These are phyloP conservation scores for Arthrinium phaeospermum DNA, from an alignment of 2,329 filamentous ascomycete genomes.

Conservation along the genomic window DNA sequence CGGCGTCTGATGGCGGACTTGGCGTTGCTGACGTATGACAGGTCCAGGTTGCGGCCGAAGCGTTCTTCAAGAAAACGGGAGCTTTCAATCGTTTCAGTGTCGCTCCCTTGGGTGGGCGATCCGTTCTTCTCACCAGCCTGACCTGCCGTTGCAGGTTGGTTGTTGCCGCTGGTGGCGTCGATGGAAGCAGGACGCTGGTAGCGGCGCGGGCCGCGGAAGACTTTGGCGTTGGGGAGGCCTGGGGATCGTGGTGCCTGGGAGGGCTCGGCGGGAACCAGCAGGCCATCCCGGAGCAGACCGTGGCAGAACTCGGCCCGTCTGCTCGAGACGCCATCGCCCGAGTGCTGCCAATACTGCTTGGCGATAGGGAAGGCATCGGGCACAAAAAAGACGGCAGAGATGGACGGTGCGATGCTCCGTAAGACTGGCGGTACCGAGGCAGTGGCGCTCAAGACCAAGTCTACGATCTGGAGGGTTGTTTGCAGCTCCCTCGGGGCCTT, in stretches of 20 bases:
- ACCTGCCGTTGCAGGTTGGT: conserved; percentile 29
- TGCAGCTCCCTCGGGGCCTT: conserved; percentile 59
- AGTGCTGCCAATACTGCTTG: conserved; percentile 98
- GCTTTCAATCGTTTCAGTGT: conserved; percentile 66
- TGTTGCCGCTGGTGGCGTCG: conserved; percentile 37
- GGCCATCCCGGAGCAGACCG: conserved; percentile 71
- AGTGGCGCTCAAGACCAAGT: conserved; percentile 66
- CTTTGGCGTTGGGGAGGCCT: conserved; percentile 36
- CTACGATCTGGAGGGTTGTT: conserved; percentile 59
- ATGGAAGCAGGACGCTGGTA: conserved; percentile 69
- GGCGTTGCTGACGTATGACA: conserved; percentile 79
- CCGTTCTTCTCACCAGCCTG: conserved; percentile 23
- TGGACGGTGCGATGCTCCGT: conserved; percentile 60
- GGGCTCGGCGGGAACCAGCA: conserved; percentile 48
- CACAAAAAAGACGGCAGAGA: conserved; percentile 76
- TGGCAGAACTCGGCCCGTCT: conserved; percentile 90
- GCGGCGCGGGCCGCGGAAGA: conserved; percentile 74
- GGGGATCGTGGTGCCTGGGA: conserved; percentile 26
- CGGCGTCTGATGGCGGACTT: conserved; percentile 84
- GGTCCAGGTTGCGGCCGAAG: conserved; percentile 88
- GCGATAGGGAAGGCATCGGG: conserved; percentile 70
- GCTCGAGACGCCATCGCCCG: conserved; percentile 90
- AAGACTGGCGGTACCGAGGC: conserved; percentile 58
- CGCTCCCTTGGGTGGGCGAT: conserved; percentile 22
- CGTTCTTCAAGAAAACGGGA: conserved; percentile 88